Evolutionary conservation across 371 early-diverging fungal genomes (phyloP), one percentile per base, ranked within the genome.

Genomic region (Entomophthora muscae): DNA sequence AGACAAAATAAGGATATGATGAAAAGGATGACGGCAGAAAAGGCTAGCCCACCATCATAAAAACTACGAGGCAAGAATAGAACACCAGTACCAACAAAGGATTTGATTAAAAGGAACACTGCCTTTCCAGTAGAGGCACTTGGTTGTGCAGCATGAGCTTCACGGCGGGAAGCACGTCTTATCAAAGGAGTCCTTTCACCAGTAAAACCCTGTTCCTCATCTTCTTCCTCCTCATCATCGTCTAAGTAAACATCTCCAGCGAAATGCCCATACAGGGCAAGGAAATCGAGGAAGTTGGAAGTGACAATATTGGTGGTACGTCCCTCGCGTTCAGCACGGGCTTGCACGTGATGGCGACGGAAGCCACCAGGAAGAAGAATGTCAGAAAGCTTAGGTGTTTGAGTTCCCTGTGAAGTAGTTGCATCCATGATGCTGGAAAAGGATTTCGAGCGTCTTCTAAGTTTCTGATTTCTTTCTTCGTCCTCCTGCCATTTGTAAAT

Each of bases 401-500:
- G 27, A 17, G n/a, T 17, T 5, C 24, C 55, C 7, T 55, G 24
- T 26, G 7, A n/a, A 55, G n/a, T 10, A 55, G 27, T 26, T 23
- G 12, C 21, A 10, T 55, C 55, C 42, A 10, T 5, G 42, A 42
- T 5, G 17, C 42, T 42, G 5, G 42, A 10, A 42, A 42, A 17
- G 42, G 42, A 42, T 42, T 42, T 42, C 17, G 42, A 42, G 42
- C 56, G 22, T 55, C 56, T 55, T 55, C 28, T 55, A 7, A 22
- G 22, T 26, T 27, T 17, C 22, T 22, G 22, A 13, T 55, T 55
- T 13, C 56, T 70, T 54, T 85, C 82, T 21, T 84, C 82, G 63
- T 83, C 81, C 53, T 89, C 88, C 27, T 85, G 82, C 93, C 95
- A 93, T 75, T 91, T 87, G 72, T 95, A 95, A 64, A 95, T 85